Evolutionary conservation across 371 early-diverging fungal species (phyloP).

Genomic region (Fennellomyces sp.): DNA sequence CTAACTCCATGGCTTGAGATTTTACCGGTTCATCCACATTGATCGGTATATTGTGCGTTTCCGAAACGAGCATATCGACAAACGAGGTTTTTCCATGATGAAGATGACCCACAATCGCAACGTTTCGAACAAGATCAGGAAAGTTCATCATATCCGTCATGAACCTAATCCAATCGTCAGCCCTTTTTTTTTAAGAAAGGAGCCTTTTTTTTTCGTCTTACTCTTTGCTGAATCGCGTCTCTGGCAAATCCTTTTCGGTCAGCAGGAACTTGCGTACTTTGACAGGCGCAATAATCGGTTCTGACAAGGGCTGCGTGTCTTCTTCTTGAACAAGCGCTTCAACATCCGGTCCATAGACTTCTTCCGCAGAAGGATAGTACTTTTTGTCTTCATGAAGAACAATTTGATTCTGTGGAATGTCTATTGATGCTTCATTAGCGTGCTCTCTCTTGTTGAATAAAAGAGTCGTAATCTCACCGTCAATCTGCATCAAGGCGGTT

Average conservation of each 20-base stretch:
- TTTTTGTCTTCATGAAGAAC: constrained; percentile 97
- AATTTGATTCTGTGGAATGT: constrained; percentile 75
- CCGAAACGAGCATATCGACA: constrained; percentile 89
- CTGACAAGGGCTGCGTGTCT: constrained; percentile 95
- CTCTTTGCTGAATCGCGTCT: constrained; percentile 88
- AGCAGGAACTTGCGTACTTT: constrained; percentile 85
- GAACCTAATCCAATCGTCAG: constrained; percentile 64
- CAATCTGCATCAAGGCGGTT: constrained; percentile 42
- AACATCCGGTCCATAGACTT: constrained; percentile 96
- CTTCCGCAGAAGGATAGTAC: constrained; percentile 96
- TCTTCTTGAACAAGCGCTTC: constrained; percentile 97
- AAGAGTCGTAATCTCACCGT: constrained; percentile 36
- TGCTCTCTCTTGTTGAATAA: no score
- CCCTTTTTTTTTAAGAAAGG: no score
- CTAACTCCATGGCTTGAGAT: no score
- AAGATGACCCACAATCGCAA: constrained; percentile 93
- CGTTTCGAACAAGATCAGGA: constrained; percentile 84
- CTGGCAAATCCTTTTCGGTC: constrained; percentile 84
- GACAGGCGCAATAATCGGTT: constrained; percentile 94
- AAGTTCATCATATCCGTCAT: constrained; percentile 85
- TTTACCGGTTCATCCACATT: constrained; percentile 60
- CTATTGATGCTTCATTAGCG: constrained; percentile 35
- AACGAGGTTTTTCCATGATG: constrained; percentile 97
- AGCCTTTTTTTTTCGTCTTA: constrained; percentile 27
- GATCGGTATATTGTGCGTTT: constrained; percentile 78